A percentile compares a stretch with the other conserved stretches of the same genome.
These are phyloP conservation scores for Paramecium octaurelia DNA, from an alignment of 73 alveolate genomes.

Conservation along the genomic window DNA sequence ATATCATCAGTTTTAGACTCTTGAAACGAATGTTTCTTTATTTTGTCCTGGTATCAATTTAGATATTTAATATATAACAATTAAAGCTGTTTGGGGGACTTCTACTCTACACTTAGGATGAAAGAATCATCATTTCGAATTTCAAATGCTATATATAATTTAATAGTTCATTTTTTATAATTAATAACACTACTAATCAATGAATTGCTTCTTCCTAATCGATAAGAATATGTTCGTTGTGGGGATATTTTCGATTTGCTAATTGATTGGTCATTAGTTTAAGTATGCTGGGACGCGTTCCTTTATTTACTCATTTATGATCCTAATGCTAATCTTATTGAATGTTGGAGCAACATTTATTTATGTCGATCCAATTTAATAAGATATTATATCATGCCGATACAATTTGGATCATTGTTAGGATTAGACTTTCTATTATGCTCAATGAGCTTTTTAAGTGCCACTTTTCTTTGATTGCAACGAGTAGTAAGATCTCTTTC, in stretches of 20 bases:
- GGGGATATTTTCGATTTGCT: background rate
- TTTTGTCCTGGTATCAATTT: no score
- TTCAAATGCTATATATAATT: background rate
- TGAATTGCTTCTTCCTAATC: background rate
- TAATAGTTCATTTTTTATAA: slow-evolving; percentile 7
- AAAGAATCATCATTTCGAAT: background rate
- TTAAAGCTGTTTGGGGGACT: background rate
- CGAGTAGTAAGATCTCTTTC: background rate
- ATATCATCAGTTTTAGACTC: no score
- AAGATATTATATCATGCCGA: background rate
- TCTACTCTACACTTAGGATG: background rate
- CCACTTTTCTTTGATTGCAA: background rate
- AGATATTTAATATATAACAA: background rate
- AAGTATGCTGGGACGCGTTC: background rate
- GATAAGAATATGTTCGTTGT: background rate
- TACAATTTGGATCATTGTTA: slow-evolving; percentile 1
- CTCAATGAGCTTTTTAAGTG: background rate
- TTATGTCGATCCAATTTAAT: background rate
- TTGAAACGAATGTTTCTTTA: no score
- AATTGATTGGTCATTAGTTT: background rate
- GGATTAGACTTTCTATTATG: background rate
- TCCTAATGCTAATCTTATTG: background rate
- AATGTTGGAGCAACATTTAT: slow-evolving; percentile 6
- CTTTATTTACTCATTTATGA: background rate
- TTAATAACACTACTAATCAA: background rate